phyloP scores from a whole-genome alignment of 331 rosid genomes.

The Cucumis variabilis region DNA sequence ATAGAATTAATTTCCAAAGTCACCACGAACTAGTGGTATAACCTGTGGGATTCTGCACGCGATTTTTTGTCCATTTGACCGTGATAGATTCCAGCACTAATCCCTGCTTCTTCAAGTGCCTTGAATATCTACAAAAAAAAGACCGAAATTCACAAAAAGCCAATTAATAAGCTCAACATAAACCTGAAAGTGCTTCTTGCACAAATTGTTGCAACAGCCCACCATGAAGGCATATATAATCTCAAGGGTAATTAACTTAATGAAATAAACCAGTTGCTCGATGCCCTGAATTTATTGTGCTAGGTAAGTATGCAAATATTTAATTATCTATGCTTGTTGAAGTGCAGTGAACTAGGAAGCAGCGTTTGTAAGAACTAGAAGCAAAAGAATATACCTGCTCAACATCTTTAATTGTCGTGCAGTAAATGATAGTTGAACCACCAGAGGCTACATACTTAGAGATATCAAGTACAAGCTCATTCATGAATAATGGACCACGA shows the following conservation, averaged over 20 bases:
- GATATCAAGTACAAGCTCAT: conserved; percentile 72
- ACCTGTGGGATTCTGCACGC: conserved; percentile 94
- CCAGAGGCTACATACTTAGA: conserved; percentile 57
- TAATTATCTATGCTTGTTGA: background rate
- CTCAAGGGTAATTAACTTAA: background rate
- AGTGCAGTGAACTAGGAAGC: background rate
- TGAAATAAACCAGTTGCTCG: background rate
- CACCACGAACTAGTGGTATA: conserved; percentile 1
- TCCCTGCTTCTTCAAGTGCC: conserved; percentile 68
- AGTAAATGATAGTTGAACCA: conserved; percentile 85
- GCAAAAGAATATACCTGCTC: conserved; percentile 62
- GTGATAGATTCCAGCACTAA: conserved; percentile 77
- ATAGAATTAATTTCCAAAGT: conserved; percentile 4
- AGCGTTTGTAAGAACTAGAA: background rate
- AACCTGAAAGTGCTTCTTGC: background rate
- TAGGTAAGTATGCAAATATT: background rate
- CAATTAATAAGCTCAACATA: background rate
- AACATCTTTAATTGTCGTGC: conserved; percentile 89
- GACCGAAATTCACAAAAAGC: conserved; percentile 24
- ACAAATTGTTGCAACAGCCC: background rate
- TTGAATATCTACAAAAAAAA: conserved; percentile 58
- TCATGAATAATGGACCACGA: conserved; percentile 61
- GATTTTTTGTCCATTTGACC: conserved; percentile 76
- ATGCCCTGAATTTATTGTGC: background rate
- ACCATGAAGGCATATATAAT: conserved; percentile 11